A percentile compares a stretch with the other conserved stretches of the same genome.
Evolutionary conservation across 352 stramenopile species (phyloP).

Genomic region (Pythium chondricola): DNA sequence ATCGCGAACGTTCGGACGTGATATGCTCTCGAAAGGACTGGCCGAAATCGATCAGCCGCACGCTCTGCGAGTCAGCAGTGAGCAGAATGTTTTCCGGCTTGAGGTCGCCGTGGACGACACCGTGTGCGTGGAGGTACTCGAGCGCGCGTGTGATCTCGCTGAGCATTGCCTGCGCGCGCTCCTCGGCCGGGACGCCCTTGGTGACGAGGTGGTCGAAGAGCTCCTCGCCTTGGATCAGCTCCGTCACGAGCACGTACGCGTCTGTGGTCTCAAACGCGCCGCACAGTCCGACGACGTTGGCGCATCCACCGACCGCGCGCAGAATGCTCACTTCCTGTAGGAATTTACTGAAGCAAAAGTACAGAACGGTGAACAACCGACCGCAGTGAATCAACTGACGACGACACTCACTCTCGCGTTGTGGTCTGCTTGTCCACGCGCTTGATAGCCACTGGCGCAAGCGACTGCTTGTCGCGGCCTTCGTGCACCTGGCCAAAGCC

Average conservation of each 20-base stretch:
- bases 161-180: slow-evolving; percentile 12
- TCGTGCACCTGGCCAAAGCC: slow-evolving; percentile 26
- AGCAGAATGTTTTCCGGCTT: slow-evolving; percentile 35
- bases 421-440: slow-evolving; percentile 25
- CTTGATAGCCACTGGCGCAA: slow-evolving; percentile 29
- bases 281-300: slow-evolving; percentile 24
- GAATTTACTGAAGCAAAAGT: slow-evolving; percentile 17
- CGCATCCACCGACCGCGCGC: slow-evolving; percentile 15
- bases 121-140: slow-evolving; percentile 20
- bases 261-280: slow-evolving; percentile 34
- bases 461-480: slow-evolving; percentile 16
- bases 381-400: not conserved
- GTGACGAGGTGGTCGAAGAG: slow-evolving; percentile 27
- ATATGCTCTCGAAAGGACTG: slow-evolving; percentile 41
- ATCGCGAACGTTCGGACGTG: slow-evolving; percentile 13
- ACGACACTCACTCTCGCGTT: slow-evolving; percentile 15
- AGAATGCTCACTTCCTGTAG: slow-evolving; percentile 31
- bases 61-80: not conserved
- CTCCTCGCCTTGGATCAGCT: slow-evolving; percentile 26
- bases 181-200: slow-evolving; percentile 17
- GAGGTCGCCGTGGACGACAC: slow-evolving; percentile 30
- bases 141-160: slow-evolving; percentile 18
- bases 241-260: slow-evolving; percentile 30
- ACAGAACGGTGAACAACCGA: not conserved
- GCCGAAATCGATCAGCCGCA: slow-evolving; percentile 61